These are phyloP conservation scores for Pharus latifolius DNA, from an alignment of 176 grass and related monocot genomes.

Conservation along the genomic window DNA sequence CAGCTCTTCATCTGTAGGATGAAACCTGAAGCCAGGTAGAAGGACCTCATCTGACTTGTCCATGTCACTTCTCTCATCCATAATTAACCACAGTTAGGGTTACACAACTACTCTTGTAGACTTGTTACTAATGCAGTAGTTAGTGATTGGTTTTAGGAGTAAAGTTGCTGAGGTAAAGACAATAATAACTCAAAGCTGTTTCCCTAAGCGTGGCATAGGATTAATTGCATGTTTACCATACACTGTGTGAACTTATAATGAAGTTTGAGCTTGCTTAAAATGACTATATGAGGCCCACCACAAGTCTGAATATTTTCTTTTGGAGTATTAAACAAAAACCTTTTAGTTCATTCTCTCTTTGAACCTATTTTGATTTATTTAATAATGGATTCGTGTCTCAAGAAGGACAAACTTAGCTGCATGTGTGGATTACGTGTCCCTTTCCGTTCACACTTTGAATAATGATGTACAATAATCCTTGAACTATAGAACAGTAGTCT, in stretches of 20 bases:
- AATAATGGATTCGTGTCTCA: slow-evolving; percentile 25
- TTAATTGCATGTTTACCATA: slow-evolving; percentile 16
- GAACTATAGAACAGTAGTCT: slow-evolving; percentile 16
- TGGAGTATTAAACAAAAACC: slow-evolving; percentile 14
- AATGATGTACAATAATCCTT: slow-evolving; percentile 28
- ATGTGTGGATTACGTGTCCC: slow-evolving; percentile 12
- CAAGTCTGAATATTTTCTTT: not conserved
- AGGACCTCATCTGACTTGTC: slow-evolving; percentile 62
- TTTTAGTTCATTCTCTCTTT: slow-evolving; percentile 28
- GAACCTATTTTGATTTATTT: slow-evolving; percentile 29
- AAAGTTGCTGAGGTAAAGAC: slow-evolving; percentile 31
- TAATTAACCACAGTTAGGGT: too few species aligned
- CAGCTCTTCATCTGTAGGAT: slow-evolving; percentile 69
- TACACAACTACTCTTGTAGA: slow-evolving; percentile 14
- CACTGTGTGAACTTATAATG: slow-evolving; percentile 36
- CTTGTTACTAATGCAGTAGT: not conserved
- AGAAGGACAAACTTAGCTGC: slow-evolving; percentile 17
- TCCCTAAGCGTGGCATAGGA: not conserved
- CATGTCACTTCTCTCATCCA: slow-evolving; percentile 52
- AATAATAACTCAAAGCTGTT: slow-evolving; percentile 4
- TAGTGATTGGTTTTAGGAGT: slow-evolving; percentile 29
- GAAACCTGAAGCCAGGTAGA: slow-evolving; percentile 62
- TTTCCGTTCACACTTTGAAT: slow-evolving; percentile 44
- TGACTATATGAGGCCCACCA: slow-evolving; percentile 14
- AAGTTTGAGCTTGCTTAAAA: not conserved